Conservation (phyloP, 257 asterid species). For the Catharanthus roseus region DNA sequence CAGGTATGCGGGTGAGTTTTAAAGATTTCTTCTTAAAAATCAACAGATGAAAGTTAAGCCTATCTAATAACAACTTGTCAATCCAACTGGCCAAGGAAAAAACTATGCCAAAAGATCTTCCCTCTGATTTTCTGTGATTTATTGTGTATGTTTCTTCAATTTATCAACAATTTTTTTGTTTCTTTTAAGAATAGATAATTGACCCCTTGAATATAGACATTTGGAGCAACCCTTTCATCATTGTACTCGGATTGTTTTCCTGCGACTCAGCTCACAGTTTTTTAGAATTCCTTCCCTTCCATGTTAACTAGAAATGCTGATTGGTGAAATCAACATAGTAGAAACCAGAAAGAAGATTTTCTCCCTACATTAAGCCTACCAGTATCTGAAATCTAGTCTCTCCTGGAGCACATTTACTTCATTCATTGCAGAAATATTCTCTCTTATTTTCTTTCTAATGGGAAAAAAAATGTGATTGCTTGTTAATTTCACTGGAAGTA, state of each 20-base stretch:
- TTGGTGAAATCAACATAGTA: background rate
- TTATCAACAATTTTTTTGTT: background rate
- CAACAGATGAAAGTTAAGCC: background rate
- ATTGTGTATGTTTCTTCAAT: background rate
- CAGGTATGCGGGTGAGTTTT: conserved; percentile 82
- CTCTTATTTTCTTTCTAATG: background rate
- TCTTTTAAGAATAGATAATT: background rate
- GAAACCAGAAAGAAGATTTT: background rate
- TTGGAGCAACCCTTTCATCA: background rate
- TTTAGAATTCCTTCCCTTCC: background rate
- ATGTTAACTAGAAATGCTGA: background rate
- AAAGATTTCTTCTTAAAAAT: background rate
- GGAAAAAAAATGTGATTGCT: background rate
- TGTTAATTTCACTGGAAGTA: background rate
- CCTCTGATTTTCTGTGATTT: background rate
- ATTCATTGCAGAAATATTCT: background rate
- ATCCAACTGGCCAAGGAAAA: background rate
- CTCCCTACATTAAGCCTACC: background rate
- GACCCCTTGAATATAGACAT: background rate
- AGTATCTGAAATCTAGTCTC: background rate
- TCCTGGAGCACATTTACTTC: background rate
- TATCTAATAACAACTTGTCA: background rate
- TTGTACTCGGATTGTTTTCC: background rate
- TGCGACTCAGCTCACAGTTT: background rate
- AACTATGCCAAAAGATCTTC: background rate